These are phyloP conservation scores for Saccharum officinarum DNA, from an alignment of 176 grass and related monocot genomes.

Conservation along the genomic window DNA sequence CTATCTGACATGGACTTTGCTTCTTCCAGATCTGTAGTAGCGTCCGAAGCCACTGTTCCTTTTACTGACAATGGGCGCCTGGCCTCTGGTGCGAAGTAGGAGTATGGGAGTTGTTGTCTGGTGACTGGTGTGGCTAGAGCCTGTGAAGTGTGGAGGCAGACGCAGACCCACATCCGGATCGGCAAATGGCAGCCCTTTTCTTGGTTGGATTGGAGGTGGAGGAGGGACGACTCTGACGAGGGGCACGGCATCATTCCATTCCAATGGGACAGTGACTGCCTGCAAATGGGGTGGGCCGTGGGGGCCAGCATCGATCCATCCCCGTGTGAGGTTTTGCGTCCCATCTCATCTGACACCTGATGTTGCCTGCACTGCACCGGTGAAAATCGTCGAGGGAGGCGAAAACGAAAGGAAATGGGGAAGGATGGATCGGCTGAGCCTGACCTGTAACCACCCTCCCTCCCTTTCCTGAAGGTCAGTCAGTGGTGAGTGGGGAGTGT, in stretches of 20 bases:
- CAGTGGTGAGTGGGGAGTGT: not conserved
- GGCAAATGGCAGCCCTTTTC: conserved; percentile 16
- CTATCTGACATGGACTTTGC: not conserved
- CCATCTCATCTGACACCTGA: conserved; percentile 19
- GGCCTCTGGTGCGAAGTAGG: not conserved
- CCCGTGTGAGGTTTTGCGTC: too few species aligned
- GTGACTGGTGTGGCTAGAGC: not conserved
- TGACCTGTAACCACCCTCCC: not conserved
- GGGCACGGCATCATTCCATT: not conserved
- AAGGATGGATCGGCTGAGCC: too few species aligned
- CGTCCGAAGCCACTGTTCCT: not conserved
- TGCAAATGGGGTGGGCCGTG: too few species aligned
- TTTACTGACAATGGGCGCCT: not conserved
- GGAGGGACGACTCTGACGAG: conserved; percentile 27
- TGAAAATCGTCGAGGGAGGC: not conserved
- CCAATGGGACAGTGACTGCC: conserved; percentile 4
- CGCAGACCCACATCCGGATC: too few species aligned
- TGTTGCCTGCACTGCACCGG: not conserved
- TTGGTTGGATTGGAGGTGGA: conserved; percentile 18
- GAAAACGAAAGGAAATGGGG: too few species aligned
- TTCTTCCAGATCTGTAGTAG: not conserved
- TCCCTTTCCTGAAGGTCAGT: conserved; percentile 3
- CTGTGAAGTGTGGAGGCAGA: not conserved
- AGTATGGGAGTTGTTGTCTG: not conserved
- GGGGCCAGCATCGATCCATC: conserved; percentile 19